Evolutionary conservation across 805 yeast genomes (phyloP).

Genomic region (Monosporozyma aquatica): DNA sequence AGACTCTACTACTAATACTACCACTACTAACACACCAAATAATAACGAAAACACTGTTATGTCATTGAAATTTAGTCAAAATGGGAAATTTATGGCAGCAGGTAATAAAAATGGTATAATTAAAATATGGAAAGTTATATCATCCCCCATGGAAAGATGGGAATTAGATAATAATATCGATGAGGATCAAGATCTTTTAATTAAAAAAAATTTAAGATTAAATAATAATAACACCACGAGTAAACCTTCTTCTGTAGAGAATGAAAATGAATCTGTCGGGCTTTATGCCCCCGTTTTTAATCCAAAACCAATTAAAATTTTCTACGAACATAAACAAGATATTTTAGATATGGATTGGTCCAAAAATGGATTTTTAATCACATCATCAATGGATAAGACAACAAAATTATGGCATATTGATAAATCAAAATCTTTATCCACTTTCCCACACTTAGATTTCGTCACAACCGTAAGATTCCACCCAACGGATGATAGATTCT

Average conservation of each 20-base stretch:
- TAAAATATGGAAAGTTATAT: slow-evolving; percentile 70
- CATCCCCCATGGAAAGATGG: slow-evolving; percentile 60
- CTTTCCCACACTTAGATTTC: slow-evolving; percentile 68
- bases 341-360: slow-evolving; percentile 82
- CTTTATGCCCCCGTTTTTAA: slow-evolving; percentile 72
- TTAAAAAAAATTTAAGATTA: slow-evolving; percentile 1
- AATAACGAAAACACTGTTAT: background rate
- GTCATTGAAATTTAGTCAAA: slow-evolving; percentile 54
- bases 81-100: slow-evolving; percentile 76
- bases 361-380: slow-evolving; percentile 66
- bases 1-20: too few species aligned
- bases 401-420: slow-evolving; percentile 82
- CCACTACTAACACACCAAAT: too few species aligned
- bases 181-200: slow-evolving; percentile 4
- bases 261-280: slow-evolving; percentile 6
- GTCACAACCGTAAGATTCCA: slow-evolving; percentile 76
- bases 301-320: slow-evolving; percentile 49
- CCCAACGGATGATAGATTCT: slow-evolving; percentile 80
- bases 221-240: background rate
- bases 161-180: slow-evolving; percentile 28
- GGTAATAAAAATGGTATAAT: slow-evolving; percentile 71
- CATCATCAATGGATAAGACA: slow-evolving; percentile 80
- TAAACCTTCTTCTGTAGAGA: background rate
- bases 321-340: slow-evolving; percentile 59
- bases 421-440: slow-evolving; percentile 49